Evolutionary conservation across 495 filamentous ascomycete species (phyloP).

Genomic region (Penicillium dipodomyicola): DNA sequence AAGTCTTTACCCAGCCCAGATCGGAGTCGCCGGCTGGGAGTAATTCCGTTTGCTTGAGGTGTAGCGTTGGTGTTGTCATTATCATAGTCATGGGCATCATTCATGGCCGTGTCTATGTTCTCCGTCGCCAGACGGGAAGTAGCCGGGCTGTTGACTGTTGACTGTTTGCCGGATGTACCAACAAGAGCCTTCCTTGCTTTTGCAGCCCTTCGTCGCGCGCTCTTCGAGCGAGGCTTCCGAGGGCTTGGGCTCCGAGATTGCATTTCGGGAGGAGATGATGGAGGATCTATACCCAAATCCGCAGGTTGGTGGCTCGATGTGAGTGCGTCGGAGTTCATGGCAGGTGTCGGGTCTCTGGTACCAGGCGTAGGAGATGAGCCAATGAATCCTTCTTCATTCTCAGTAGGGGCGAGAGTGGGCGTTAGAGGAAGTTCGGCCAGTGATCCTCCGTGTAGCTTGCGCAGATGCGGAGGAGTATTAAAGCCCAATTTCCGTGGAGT

Average conservation of each 20-base stretch:
- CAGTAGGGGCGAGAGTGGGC: slow-evolving; percentile 42
- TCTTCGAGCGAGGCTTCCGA: slow-evolving; percentile 15
- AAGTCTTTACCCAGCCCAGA: slow-evolving; percentile 27
- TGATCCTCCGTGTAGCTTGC: slow-evolving; percentile 23
- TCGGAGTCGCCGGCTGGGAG: slow-evolving; percentile 31
- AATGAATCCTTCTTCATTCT: slow-evolving; percentile 60
- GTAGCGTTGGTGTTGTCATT: slow-evolving; percentile 13
- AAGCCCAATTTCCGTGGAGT: slow-evolving; percentile 34
- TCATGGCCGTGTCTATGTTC: not conserved
- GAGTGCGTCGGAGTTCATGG: slow-evolving; percentile 19
- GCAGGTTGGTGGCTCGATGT: not conserved
- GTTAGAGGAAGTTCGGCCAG: slow-evolving; percentile 42
- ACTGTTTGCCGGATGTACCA: slow-evolving; percentile 9
- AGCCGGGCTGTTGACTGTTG: slow-evolving; percentile 12
- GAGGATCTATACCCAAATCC: slow-evolving; percentile 22
- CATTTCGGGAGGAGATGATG: slow-evolving; percentile 44
- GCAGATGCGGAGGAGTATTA: slow-evolving; percentile 38
- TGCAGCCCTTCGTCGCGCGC: slow-evolving; percentile 16
- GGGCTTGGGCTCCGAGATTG: slow-evolving; percentile 29
- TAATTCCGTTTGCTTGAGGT: slow-evolving; percentile 16
- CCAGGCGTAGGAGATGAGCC: slow-evolving; percentile 80
- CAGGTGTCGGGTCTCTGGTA: slow-evolving; percentile 40
- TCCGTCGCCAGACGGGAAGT: slow-evolving; percentile 12
- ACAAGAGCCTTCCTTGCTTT: slow-evolving; percentile 20
- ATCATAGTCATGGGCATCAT: slow-evolving; percentile 1